Percentiles rank a stretch among this genome's conserved stretches.
phyloP scores from a whole-genome alignment of 2,329 filamentous ascomycete species.

The Epichloe coenophiala region DNA sequence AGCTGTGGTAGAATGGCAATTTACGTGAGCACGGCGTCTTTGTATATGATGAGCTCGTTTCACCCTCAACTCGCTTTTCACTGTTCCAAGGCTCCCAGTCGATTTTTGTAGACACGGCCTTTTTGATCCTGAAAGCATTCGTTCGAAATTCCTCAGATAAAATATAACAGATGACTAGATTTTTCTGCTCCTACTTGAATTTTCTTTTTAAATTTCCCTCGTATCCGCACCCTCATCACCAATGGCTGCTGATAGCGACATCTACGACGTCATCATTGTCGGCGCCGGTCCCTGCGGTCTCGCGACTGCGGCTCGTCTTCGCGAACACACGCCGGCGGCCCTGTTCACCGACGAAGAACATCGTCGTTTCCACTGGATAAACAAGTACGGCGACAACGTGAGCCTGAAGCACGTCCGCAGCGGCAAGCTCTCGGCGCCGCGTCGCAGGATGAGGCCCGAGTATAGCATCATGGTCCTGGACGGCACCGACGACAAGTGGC shows the following conservation, averaged over 20 bases:
- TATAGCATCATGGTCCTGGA: slow-evolving; percentile 52
- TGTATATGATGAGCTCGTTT: too few species aligned
- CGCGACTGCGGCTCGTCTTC: slow-evolving; percentile 57
- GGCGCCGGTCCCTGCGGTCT: slow-evolving; percentile 66
- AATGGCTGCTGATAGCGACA: slow-evolving; percentile 10
- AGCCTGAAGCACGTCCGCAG: slow-evolving; percentile 35
- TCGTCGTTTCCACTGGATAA: slow-evolving; percentile 66
- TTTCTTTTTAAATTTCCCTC: background rate
- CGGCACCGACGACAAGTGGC: slow-evolving; percentile 48
- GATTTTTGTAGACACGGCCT: too few species aligned
- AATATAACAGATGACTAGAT: too few species aligned
- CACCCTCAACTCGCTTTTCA: too few species aligned
- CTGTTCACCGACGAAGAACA: slow-evolving; percentile 78
- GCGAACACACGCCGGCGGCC: slow-evolving; percentile 60
- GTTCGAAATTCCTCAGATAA: too few species aligned
- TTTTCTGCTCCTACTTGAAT: too few species aligned
- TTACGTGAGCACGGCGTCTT: too few species aligned
- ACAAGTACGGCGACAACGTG: slow-evolving; percentile 47
- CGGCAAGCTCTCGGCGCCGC: slow-evolving; percentile 14
- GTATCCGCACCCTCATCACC: background rate
- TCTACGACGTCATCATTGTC: slow-evolving; percentile 57
- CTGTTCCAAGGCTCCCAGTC: too few species aligned
- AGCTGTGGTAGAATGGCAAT: too few species aligned
- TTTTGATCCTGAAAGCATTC: too few species aligned
- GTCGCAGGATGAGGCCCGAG: slow-evolving; percentile 9